Conservation (phyloP, 169 alveolate species). For the Cryptosporidium felis region DNA sequence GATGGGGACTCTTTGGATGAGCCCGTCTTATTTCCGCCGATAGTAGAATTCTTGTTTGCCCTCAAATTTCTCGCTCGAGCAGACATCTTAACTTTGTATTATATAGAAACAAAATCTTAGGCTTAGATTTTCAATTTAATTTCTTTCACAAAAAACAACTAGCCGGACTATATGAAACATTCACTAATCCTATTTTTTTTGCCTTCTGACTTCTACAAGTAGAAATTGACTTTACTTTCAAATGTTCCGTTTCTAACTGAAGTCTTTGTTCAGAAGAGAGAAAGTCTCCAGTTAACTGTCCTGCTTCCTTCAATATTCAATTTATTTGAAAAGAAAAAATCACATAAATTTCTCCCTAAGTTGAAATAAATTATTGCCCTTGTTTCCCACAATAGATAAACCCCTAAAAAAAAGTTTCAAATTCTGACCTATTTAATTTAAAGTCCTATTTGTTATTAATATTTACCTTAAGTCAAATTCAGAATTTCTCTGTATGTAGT, state of each 20-base stretch:
- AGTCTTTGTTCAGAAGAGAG: neutral
- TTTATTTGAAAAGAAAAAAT: neutral
- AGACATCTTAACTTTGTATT: constrained; percentile 20
- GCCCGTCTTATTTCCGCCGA: neutral
- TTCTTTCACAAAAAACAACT: neutral
- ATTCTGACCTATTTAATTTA: neutral
- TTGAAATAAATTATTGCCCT: neutral
- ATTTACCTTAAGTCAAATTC: neutral
- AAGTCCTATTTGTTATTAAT: too few relatives aligned
- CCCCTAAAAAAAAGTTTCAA: too few relatives aligned
- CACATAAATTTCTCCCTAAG: neutral
- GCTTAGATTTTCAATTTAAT: neutral
- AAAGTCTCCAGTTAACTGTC: constrained; percentile 16
- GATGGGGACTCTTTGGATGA: constrained; percentile 7
- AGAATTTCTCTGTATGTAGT: neutral
- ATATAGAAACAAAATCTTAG: neutral
- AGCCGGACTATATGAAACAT: neutral
- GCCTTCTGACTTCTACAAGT: neutral
- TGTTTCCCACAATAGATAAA: constrained; percentile 5
- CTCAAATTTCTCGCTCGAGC: constrained; percentile 42
- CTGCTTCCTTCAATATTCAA: neutral
- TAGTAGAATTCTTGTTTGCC: constrained; percentile 1
- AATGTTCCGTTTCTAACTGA: neutral
- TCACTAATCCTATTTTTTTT: neutral
- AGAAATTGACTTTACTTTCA: constrained; percentile 5